These are phyloP conservation scores for Liquidambar formosana DNA, from an alignment of 164 flowering plant species.

Conservation along the genomic window DNA sequence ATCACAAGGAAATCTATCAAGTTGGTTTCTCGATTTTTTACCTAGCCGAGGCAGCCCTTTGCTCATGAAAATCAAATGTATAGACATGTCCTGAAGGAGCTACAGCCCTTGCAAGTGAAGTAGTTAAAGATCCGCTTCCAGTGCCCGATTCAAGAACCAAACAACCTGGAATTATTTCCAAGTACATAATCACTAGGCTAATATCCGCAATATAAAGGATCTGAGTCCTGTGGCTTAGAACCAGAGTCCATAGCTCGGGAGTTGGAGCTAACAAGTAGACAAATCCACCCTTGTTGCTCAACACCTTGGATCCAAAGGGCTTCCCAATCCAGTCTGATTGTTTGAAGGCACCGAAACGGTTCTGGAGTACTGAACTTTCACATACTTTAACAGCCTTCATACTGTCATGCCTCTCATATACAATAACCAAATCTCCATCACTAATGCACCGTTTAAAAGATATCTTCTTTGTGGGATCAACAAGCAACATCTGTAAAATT, in stretches of 20 bases:
- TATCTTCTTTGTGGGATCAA: constrained; percentile 43
- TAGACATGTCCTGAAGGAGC: constrained; percentile 85
- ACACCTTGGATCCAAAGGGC: constrained; percentile 81
- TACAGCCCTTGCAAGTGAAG: constrained; percentile 87
- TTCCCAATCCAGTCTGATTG: constrained; percentile 91
- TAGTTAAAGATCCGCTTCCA: constrained; percentile 85
- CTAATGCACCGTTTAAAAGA: constrained; percentile 53
- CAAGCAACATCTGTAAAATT: constrained; percentile 40
- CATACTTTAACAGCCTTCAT: constrained; percentile 81
- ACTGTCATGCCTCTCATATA: constrained; percentile 74
- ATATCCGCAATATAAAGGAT: constrained; percentile 91
- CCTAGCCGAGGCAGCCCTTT: constrained; percentile 86
- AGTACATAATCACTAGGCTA: constrained; percentile 70
- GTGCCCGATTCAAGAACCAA: constrained; percentile 89
- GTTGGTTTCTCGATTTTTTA: constrained; percentile 13
- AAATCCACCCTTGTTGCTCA: constrained; percentile 77
- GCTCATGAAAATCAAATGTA: constrained; percentile 90
- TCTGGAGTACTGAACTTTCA: constrained; percentile 62
- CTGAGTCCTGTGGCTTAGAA: constrained; percentile 92
- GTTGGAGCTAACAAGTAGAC: constrained; percentile 88
- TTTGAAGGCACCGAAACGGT: constrained; percentile 79
- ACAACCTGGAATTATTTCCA: constrained; percentile 87
- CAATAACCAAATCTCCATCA: constrained; percentile 79
- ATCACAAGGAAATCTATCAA: not conserved
- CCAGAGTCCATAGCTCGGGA: constrained; percentile 91